Percentiles rank a stretch among this genome's conserved stretches.
These are phyloP conservation scores for Vaccinium darrowii DNA, from an alignment of 148 eudicot genomes.

Conservation along the genomic window DNA sequence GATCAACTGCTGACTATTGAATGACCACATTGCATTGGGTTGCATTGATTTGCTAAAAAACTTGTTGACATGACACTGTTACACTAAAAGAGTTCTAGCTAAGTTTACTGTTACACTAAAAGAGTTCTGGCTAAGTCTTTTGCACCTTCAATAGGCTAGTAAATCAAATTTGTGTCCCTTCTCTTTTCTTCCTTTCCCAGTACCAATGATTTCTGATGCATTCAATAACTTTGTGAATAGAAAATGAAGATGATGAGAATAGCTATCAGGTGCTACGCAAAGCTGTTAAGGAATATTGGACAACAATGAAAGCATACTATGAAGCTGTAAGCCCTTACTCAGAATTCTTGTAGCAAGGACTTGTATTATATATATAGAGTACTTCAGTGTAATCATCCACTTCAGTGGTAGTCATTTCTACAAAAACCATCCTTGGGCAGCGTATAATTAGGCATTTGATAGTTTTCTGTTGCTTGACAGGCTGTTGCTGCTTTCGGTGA, in stretches of 20 bases:
- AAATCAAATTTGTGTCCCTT: background rate
- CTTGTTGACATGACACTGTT: background rate
- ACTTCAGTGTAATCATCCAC: conserved; percentile 1
- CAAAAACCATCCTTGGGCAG: conserved; percentile 10
- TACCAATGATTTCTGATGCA: conserved; percentile 5
- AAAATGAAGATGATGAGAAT: conserved; percentile 43
- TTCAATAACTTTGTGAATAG: conserved; percentile 16
- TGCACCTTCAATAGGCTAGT: background rate
- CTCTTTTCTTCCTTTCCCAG: background rate
- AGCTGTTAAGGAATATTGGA: conserved; percentile 59
- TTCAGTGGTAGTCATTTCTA: background rate
- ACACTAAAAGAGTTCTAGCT: background rate
- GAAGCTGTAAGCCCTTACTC: conserved; percentile 56
- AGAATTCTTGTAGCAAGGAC: background rate
- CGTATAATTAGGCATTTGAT: conserved; percentile 8
- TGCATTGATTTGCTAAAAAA: background rate
- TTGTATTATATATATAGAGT: conserved; percentile 8
- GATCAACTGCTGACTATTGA: conserved; percentile 8
- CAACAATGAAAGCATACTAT: conserved; percentile 69
- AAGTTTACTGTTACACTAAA: background rate
- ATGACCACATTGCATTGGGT: background rate
- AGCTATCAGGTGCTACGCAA: conserved; percentile 46
- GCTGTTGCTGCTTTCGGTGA: conserved; percentile 57
- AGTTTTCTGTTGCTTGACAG: conserved; percentile 36
- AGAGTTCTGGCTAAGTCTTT: background rate